Percentiles rank a stretch among this genome's conserved stretches.
Conservation (phyloP, 352 stramenopile genomes). For the Phytophthora podocarpi region DNA sequence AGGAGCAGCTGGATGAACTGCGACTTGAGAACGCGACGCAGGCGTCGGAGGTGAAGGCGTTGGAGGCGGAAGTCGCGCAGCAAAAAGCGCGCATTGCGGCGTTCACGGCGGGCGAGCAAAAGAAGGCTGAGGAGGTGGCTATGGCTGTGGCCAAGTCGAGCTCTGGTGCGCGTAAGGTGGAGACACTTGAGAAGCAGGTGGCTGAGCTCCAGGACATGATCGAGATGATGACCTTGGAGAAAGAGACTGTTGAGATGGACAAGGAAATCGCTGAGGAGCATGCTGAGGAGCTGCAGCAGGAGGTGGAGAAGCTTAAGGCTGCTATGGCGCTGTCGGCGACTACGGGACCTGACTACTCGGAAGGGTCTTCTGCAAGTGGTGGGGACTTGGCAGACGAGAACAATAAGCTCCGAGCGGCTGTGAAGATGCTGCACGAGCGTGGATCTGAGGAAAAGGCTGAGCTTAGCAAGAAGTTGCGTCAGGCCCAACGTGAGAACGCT, state of each 20-base stretch:
- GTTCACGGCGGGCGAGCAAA: conserved; percentile 75
- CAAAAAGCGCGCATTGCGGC: conserved; percentile 68
- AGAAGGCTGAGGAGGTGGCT: conserved; percentile 79
- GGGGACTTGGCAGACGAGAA: conserved; percentile 80
- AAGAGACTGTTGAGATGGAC: conserved; percentile 89
- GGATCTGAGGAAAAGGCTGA: conserved; percentile 81
- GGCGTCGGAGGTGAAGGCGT: conserved; percentile 56
- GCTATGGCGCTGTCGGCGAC: conserved; percentile 53
- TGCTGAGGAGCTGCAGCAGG: conserved; percentile 69
- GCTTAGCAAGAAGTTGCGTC: conserved; percentile 78
- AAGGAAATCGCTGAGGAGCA: conserved; percentile 89
- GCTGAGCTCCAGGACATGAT: conserved; percentile 83
- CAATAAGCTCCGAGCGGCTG: conserved; percentile 75
- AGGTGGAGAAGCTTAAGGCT: conserved; percentile 80
- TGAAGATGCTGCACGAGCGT: conserved; percentile 87
- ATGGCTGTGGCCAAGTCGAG: conserved; percentile 73
- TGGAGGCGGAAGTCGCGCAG: conserved; percentile 73
- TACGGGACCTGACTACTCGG: conserved; percentile 45
- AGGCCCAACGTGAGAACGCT: conserved; percentile 72
- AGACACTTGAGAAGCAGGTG: conserved; percentile 67
- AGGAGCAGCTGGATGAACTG: conserved; percentile 62
- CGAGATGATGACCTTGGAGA: conserved; percentile 86
- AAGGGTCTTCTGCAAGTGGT: conserved; percentile 26
- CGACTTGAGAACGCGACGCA: conserved; percentile 66
- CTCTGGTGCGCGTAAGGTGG: conserved; percentile 68